Evolutionary conservation across 2,329 filamentous ascomycete species (phyloP).

Genomic region (Hymenoscyphus linearis): DNA sequence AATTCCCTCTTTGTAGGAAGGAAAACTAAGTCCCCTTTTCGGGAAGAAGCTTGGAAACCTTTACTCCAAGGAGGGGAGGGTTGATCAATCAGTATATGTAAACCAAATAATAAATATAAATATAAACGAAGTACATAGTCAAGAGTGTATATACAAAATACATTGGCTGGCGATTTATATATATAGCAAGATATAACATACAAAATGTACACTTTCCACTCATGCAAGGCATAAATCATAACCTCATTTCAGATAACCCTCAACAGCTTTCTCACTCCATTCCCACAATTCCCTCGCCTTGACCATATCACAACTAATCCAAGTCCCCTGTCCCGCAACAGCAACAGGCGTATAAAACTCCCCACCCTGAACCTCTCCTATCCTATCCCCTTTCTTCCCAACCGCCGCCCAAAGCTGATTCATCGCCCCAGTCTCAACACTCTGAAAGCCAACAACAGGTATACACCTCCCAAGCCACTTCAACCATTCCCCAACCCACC

Average conservation of each 20-base stretch:
- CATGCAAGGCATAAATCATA: no score
- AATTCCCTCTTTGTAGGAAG: no score
- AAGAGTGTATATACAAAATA: no score
- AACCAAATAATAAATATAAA: no score
- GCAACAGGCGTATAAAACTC: slow-evolving; percentile 34
- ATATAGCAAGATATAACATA: no score
- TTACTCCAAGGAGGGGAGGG: no score
- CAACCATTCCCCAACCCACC: neutral
- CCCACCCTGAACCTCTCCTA: slow-evolving; percentile 29
- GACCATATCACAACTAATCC: slow-evolving; percentile 21
- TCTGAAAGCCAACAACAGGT: slow-evolving; percentile 8
- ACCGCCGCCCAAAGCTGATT: slow-evolving; percentile 39
- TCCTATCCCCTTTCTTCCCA: slow-evolving; percentile 13
- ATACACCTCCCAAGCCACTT: neutral
- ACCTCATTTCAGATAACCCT: slow-evolving; percentile 6
- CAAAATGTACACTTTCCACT: no score
- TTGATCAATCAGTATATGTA: no score
- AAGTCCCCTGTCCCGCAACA: slow-evolving; percentile 22
- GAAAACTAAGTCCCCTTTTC: no score
- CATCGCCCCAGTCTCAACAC: slow-evolving; percentile 34
- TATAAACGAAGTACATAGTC: no score
- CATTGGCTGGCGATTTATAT: no score
- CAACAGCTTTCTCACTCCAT: slow-evolving; percentile 31
- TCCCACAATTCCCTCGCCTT: slow-evolving; percentile 33
- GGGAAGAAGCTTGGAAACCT: no score